These are phyloP conservation scores for Pinus taeda DNA, from an alignment of 75 land plant species.

Conservation along the genomic window DNA sequence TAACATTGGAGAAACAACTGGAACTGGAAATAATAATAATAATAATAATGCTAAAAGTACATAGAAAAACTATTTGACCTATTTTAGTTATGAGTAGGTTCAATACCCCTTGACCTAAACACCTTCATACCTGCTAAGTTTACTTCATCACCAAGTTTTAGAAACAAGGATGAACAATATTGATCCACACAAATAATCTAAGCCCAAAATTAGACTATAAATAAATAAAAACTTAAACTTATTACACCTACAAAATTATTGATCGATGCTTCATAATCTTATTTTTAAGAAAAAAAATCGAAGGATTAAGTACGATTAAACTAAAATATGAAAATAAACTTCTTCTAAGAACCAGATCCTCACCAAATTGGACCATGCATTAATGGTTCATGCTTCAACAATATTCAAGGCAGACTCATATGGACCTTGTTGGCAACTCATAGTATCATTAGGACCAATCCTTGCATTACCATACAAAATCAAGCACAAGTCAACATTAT, in stretches of 20 bases:
- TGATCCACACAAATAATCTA: not conserved
- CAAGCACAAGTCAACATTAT: constrained; percentile 54
- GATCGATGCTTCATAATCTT: not conserved
- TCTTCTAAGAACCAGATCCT: not conserved
- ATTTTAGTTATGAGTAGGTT: too few relatives aligned
- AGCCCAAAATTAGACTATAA: not conserved
- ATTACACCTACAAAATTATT: not conserved
- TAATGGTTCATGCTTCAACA: constrained; percentile 76
- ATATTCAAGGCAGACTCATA: constrained; percentile 73
- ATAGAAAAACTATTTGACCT: too few relatives aligned
- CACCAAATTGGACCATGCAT: constrained; percentile 71
- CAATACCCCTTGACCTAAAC: too few relatives aligned
- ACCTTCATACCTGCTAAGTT: too few relatives aligned
- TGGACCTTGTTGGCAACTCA: constrained; percentile 54
- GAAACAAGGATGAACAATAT: not conserved
- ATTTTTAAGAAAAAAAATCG: not conserved
- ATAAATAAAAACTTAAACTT: not conserved
- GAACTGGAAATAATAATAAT: too few relatives aligned
- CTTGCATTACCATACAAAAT: constrained; percentile 70
- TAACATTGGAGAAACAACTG: too few relatives aligned
- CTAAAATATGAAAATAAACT: not conserved
- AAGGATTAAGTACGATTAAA: not conserved
- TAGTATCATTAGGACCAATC: constrained; percentile 28
- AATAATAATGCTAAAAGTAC: too few relatives aligned
- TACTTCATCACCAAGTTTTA: not conserved